Percentiles rank a stretch among this genome's conserved stretches.
phyloP scores from a whole-genome alignment of 2,329 filamentous ascomycete genomes.

The Claviceps spartinae region DNA sequence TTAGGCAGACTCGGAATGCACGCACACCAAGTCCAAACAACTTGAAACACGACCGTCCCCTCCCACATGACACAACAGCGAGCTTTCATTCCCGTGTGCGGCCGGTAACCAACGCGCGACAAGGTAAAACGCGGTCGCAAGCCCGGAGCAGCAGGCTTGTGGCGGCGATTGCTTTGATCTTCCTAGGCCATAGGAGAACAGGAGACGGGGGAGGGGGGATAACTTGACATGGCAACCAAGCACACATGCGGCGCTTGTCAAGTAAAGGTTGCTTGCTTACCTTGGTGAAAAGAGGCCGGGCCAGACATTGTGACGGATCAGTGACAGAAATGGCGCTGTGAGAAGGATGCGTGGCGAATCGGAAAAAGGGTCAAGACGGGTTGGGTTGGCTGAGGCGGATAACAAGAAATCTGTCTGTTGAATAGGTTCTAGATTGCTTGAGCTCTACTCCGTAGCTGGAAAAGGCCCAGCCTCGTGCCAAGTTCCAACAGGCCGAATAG shows the following conservation, averaged over 20 bases:
- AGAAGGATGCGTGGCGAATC: background rate
- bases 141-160: background rate
- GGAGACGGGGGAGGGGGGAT: background rate
- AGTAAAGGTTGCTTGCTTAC: slow-evolving; percentile 4
- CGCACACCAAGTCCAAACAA: slow-evolving; percentile 2
- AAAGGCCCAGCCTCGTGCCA: slow-evolving; percentile 3
- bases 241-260: background rate
- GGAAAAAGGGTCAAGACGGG: background rate
- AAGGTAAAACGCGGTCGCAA: background rate
- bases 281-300: slow-evolving; percentile 7
- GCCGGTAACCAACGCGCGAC: slow-evolving; percentile 2
- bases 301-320: slow-evolving; percentile 8
- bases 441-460: background rate
- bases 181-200: background rate
- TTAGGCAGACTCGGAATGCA: slow-evolving; percentile 1
- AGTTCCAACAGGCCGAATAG: slow-evolving; percentile 1
- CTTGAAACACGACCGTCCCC: slow-evolving; percentile 13
- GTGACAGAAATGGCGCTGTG: background rate
- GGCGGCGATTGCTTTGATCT: background rate
- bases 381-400: background rate
- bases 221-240: background rate
- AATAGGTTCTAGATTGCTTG: background rate
- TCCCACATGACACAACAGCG: slow-evolving; percentile 6
- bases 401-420: background rate
- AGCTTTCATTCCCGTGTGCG: slow-evolving; percentile 1